Base-by-base conservation (phyloP, 2,329 filamentous ascomycete species). In the Sordariomycetes sp. region DNA sequence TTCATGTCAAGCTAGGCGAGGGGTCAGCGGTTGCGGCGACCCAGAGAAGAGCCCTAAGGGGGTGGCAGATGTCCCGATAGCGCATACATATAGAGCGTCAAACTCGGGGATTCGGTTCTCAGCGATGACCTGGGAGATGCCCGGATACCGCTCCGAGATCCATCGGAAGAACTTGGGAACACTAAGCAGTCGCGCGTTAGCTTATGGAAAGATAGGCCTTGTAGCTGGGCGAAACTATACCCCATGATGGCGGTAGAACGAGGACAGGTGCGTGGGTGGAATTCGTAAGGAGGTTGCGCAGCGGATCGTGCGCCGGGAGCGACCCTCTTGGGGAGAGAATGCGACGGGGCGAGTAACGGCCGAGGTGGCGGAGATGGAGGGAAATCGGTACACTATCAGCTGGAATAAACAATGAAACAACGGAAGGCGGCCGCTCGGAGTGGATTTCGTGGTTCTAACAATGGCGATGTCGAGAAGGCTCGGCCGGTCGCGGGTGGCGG, bases 61-160 rank as follows among this genome's bases (percentile, higher is more conserved):
- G 37, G 37, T 43, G 14, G 18, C 37, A n/a, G 20, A 24, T 24
- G n/a, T 24, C n/a, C n/a, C 60, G 59, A 59, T 65, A 59, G 58
- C 59, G 43, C 58, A 48, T 70, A 88, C 85, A 74, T 99, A 99
- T 61, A 99, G 85, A 74, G 90, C 94, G 74, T 99, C 94, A 75
- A 99, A 99, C 74, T 99, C 95, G 63, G 94, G 94, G 73, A 99
- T 99, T 67, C 94, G 88, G 74, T 97, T 99, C 78, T 99, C 94
- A 58, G 93, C 91, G 70, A 99, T 99, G 67, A 99, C 80, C 79
- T 97, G 93, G 57, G 94, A 99, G 72, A 99, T 99, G 62, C 94
- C 86, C 59, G 94, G 94, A 82, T 99, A 99, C 66, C 95, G 88
- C 83, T 99, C 95, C 61, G 92, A 97, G 80, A 99, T 88, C 94